A percentile compares a stretch with the other conserved stretches of the same genome.
These are phyloP conservation scores for Aspergillus oerlinghausenensis DNA, from an alignment of 2,329 filamentous ascomycete genomes.

Conservation along the genomic window DNA sequence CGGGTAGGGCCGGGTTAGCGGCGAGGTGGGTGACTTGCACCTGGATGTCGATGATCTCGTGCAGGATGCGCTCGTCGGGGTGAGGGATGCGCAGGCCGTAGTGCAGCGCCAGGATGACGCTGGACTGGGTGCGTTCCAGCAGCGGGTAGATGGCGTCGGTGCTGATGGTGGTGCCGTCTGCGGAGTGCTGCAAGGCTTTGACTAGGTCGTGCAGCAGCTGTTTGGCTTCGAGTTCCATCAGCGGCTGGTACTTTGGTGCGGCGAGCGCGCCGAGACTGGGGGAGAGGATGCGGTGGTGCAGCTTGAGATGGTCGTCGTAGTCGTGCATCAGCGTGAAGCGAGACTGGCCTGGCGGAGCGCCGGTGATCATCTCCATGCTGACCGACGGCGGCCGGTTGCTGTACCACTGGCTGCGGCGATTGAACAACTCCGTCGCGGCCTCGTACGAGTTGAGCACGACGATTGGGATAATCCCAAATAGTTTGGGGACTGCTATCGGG, in stretches of 20 bases:
- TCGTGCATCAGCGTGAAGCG: slow-evolving; percentile 43
- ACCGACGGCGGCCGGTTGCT: slow-evolving; percentile 37
- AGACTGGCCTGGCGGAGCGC: slow-evolving; percentile 15
- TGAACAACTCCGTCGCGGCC: slow-evolving; percentile 37
- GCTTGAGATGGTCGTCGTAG: slow-evolving; percentile 48
- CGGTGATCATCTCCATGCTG: slow-evolving; percentile 37
- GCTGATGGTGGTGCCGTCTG: slow-evolving; percentile 4
- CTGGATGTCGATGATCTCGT: slow-evolving; percentile 46
- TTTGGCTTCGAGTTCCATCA: slow-evolving; percentile 48
- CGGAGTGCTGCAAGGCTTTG: slow-evolving; percentile 8
- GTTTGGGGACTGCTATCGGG: slow-evolving; percentile 24
- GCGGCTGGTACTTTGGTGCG: slow-evolving; percentile 45
- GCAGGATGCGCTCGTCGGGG: slow-evolving; percentile 42
- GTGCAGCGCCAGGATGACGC: slow-evolving; percentile 49
- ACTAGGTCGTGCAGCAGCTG: slow-evolving; percentile 43
- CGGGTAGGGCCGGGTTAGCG: slow-evolving; percentile 45
- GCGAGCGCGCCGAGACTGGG: slow-evolving; percentile 48
- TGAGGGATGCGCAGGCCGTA: slow-evolving; percentile 48
- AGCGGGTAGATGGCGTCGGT: slow-evolving; percentile 42
- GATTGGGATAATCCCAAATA: slow-evolving; percentile 33
- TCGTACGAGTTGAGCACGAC: slow-evolving; percentile 35
- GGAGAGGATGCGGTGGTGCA: slow-evolving; percentile 43
- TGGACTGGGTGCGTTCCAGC: slow-evolving; percentile 49
- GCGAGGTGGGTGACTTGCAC: slow-evolving; percentile 46
- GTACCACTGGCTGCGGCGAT: slow-evolving; percentile 39